Conservation (phyloP, 2,329 filamentous ascomycete genomes). For the Madurella fahalii region DNA sequence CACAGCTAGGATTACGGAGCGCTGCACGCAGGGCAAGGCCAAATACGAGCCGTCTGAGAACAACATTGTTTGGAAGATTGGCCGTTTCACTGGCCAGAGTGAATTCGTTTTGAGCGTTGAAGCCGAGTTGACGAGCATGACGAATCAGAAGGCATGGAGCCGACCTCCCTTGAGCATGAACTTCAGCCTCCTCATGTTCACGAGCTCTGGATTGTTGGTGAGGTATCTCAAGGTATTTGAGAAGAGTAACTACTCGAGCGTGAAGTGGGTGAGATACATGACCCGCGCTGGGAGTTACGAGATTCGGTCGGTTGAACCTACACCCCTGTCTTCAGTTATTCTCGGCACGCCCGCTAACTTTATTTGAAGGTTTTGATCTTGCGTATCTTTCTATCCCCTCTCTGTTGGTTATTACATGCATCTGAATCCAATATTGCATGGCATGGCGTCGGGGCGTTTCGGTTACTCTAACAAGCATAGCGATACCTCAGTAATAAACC, state of each 20-base stretch:
- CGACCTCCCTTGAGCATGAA: constrained; percentile 85
- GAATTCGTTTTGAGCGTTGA: constrained; percentile 95
- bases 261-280: constrained; percentile 99
- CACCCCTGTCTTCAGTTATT: neutral
- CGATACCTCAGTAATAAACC: neutral
- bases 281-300: constrained; percentile 96
- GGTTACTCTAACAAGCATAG: neutral
- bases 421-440: neutral
- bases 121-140: constrained; percentile 92
- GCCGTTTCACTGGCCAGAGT: constrained; percentile 95
- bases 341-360: neutral
- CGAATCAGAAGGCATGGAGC: constrained; percentile 96
- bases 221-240: constrained; percentile 98
- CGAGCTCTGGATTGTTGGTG: constrained; percentile 85
- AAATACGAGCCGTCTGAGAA: constrained; percentile 99
- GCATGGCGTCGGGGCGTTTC: neutral
- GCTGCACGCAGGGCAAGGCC: constrained; percentile 91
- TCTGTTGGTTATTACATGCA: neutral
- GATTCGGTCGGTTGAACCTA: constrained; percentile 46
- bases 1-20: constrained; percentile 87
- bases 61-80: constrained; percentile 98
- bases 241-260: constrained; percentile 97
- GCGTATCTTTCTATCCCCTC: neutral
- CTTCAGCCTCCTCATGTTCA: constrained; percentile 97
- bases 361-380: neutral